Evolutionary conservation across 805 yeast genomes (phyloP), one percentile per base, ranked within the genome.

Genomic region (Ogataea glucozyma): DNA sequence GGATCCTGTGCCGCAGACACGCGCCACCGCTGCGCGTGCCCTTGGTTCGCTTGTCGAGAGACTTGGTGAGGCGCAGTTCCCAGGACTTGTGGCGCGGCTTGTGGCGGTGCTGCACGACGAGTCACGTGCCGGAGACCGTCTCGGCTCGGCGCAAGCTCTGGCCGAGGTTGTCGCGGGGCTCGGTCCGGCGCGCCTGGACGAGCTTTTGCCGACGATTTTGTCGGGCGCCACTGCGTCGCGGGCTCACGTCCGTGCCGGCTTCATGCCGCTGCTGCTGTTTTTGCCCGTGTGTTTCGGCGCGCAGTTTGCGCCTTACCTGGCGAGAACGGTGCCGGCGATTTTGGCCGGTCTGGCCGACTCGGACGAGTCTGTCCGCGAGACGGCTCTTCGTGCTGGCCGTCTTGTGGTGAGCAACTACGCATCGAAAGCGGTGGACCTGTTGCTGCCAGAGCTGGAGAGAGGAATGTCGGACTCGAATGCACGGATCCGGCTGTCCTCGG

Each of bases 1-100:
- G 38, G 99, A 93, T 56, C 99, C 99, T 1, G 99, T 93, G 40
- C 96, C 98, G 23, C 87, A 82, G 31, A 93, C 99, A 0, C 81
- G 98, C 62, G 95, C 98, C 1, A 93, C 97, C 16, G 98, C 98
- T 18, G 90, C 97, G 16, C 81, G 97, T 66, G 99, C 99, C 0
- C 70, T 93, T 39, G 99, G 99, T 53, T 88, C 97, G 0, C 73
- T 93, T 49, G 97, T 95, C 36, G 98, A 93, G 63, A 91, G 90
- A 62, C 73, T 93, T 30, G 99, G 99, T 43, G 99, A 93, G 66
- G 96, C 88, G 35, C 83, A 80, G 53, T 90, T 93, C 88, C 97
- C 99, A 26, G 85, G 79, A 29, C 79, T 93, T 61, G 85, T 93
- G 53, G 87, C 95, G 34, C 79, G 89, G 46, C 75, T 93, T 49